These are phyloP conservation scores for Colletotrichum filicis DNA, from an alignment of 2,329 filamentous ascomycete genomes.

Conservation along the genomic window DNA sequence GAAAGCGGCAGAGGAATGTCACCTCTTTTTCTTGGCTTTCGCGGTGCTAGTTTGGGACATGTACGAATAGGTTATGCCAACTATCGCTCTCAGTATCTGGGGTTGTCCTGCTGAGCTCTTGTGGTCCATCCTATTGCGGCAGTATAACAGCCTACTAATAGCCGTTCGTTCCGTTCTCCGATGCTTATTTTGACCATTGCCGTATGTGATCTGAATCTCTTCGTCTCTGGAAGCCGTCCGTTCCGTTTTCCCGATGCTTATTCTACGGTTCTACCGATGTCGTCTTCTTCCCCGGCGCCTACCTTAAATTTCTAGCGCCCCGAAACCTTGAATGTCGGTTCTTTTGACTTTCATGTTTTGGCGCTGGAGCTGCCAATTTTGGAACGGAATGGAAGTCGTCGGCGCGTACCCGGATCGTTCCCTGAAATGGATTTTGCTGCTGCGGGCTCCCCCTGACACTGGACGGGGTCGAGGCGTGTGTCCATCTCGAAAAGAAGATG, in stretches of 20 bases:
- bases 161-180: neutral
- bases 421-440: neutral
- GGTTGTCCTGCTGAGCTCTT: no score
- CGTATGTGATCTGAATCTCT: neutral
- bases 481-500: neutral
- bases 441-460: neutral
- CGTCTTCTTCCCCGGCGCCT: neutral
- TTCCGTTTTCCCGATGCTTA: neutral
- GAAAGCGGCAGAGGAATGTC: neutral
- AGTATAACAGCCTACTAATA: no score
- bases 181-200: neutral
- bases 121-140: no score
- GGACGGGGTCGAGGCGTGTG: neutral
- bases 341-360: neutral
- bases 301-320: neutral
- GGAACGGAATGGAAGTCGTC: neutral
- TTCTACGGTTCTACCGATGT: neutral
- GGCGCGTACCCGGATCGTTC: conserved; percentile 6
- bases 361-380: neutral
- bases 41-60: no score
- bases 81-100: neutral
- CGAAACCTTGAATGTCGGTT: neutral
- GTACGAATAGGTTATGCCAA: no score
- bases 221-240: neutral
- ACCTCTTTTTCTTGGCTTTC: neutral